Base-by-base conservation (phyloP, 2,329 filamentous ascomycete species). In the Ophiostoma tasmaniense region DNA sequence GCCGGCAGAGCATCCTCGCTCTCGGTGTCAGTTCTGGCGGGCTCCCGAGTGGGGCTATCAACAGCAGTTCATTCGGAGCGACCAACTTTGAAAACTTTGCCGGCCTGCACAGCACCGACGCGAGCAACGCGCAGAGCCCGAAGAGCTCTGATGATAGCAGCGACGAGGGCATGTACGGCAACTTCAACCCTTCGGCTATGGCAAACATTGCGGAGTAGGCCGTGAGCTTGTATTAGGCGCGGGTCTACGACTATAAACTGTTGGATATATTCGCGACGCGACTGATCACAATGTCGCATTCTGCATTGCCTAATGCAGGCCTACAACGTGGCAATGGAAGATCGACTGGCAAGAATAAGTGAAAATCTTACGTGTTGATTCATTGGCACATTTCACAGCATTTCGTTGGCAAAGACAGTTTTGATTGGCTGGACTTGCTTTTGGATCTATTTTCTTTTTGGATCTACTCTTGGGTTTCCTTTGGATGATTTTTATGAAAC, bases 121-220 rank as follows among this genome's bases (percentile, higher is more conserved):
- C 79, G 28, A 85, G 82, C 73, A 80, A 79, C 3, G 79, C 80
- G 50, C 83, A 85, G 69, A 87, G 85, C 68, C 84, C 84, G 10
- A 77, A 78, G 69, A 82, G 80, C 67, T 79, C 78, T 39, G 81
- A 80, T 45, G 80, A 79, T 25, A 85, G 81, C 71, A 85, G 82
- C 69, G 85, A 86, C 67, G 85, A 87, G 64, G 82, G 82, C 13
- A 83, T 85, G 77, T 85, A 85, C 71, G 83, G 84, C 7, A 79
- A 76, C 17, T 76, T 75, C 62, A 73, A 72, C 33, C 72, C 74
- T 25, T 73, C 75, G 45, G 74, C 74, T 0, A 76, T 77, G 75
- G 75, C 75, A 3, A 73, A 74, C 10, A 69, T 77, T 67, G 73
- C 69, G 0, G 71, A 73, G 62, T 72, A 66, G 7, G 42, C 39